Conservation (phyloP, 2,329 filamentous ascomycete genomes). For the Aspergillus glaucus region DNA sequence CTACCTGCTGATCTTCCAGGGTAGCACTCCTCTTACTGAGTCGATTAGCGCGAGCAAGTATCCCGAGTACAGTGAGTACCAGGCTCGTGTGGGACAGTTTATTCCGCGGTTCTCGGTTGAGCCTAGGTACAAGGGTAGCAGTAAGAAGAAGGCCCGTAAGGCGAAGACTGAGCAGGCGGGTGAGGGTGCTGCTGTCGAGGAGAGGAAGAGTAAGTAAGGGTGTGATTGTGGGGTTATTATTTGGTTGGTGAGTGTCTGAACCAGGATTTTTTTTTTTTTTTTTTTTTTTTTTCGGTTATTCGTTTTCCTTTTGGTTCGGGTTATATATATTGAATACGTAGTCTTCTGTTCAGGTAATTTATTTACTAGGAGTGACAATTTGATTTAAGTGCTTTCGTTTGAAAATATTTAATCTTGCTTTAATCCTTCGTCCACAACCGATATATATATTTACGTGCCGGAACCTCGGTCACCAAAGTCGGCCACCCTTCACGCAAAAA, state of each 20-base stretch:
- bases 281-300: neutral
- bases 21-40: constrained; percentile 84
- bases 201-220: constrained; percentile 15
- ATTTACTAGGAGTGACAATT: too few species aligned
- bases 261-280: constrained; percentile 1
- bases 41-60: constrained; percentile 75
- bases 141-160: constrained; percentile 15
- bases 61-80: constrained; percentile 78
- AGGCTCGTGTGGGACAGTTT: constrained; percentile 75
- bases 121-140: constrained; percentile 21
- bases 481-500: too few species aligned
- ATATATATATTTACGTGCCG: too few species aligned
- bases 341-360: too few species aligned
- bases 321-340: too few species aligned
- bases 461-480: too few species aligned
- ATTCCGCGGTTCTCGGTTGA: constrained; percentile 51
- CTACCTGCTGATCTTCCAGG: constrained; percentile 79
- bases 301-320: neutral
- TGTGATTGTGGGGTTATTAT: neutral
- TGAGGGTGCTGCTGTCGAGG: constrained; percentile 5
- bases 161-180: constrained; percentile 7
- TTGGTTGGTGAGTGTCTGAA: neutral
- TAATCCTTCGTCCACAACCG: too few species aligned
- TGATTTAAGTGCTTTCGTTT: too few species aligned
- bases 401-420: too few species aligned